phyloP scores from a whole-genome alignment of 495 filamentous ascomycete genomes.

The Cetradonia linearis region DNA sequence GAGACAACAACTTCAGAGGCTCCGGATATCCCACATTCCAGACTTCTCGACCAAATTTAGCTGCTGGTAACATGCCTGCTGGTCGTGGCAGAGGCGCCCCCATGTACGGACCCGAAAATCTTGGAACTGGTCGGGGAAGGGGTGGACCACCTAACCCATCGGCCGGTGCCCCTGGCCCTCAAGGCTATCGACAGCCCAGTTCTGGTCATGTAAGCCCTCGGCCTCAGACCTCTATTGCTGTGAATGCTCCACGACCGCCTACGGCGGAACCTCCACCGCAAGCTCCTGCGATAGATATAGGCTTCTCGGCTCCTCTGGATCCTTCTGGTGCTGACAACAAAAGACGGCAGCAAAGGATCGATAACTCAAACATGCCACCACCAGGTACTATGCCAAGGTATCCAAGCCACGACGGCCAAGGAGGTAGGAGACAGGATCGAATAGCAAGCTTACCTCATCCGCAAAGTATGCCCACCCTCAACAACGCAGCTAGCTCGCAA shows the following conservation, averaged over 20 bases:
- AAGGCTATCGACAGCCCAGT: conserved; percentile 35
- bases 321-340: conserved; percentile 29
- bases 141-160: conserved; percentile 18
- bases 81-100: conserved; percentile 22
- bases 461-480: conserved; percentile 16
- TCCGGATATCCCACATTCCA: conserved; percentile 21
- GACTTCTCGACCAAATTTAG: conserved; percentile 1
- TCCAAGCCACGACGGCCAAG: conserved; percentile 18
- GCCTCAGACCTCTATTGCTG: conserved; percentile 5
- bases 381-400: background rate
- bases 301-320: conserved; percentile 44
- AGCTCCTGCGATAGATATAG: conserved; percentile 41
- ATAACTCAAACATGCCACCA: conserved; percentile 16
- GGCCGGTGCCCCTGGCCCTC: conserved; percentile 32
- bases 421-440: conserved; percentile 13
- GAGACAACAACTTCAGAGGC: conserved; percentile 24
- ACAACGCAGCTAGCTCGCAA: conserved; percentile 14
- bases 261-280: conserved; percentile 14
- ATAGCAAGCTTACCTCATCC: conserved; percentile 21
- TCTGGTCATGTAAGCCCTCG: conserved; percentile 27
- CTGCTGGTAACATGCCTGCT: conserved; percentile 19
- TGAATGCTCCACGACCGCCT: conserved; percentile 13
- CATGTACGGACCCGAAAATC: conserved; percentile 16
- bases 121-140: conserved; percentile 22
- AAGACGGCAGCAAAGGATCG: conserved; percentile 27